Evolutionary conservation across 352 stramenopile genomes (phyloP), one percentile per base, ranked within the genome.

Genomic region (Blastocystis sp.): DNA sequence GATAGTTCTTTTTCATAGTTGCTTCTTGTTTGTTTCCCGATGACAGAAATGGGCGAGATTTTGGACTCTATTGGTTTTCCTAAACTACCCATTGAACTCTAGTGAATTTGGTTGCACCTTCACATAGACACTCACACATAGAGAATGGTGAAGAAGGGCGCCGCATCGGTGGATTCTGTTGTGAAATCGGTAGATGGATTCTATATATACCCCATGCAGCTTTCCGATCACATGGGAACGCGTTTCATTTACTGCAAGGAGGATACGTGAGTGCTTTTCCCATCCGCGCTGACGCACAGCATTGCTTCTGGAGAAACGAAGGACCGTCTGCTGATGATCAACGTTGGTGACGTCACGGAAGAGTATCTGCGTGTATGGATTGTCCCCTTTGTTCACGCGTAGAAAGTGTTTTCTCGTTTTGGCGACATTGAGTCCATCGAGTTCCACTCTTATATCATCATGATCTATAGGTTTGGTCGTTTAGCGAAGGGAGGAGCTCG

Each of bases 351-450:
- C 48, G 28, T 64, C 14, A 81, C 41, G 43, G 71, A 81, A 48
- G 71, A 81, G 28, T 28, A 65, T n/a, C 28, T 81, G 19, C 48
- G 53, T 52, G 71, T 81, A 81, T 14, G 38, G 14, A n/a, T 23
- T 11, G 10, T n/a, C 28, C 1, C 3, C n/a, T 48, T n/a, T 45
- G 41, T 81, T 81, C 14, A 64, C 28, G 43, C 9, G 28, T 81
- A 81, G 71, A 38, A 64, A 19, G 43, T 81, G 43, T 81, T 81
- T 66, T 23, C 48, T 64, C 14, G 40, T 43, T 81, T 65, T 65
- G 71, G 71, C 0, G 71, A 81, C 5, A 81, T 81, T 81, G 71
- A 64, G 59, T 81, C 71, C 0, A 38, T 81, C 28, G 71, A 81
- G 71, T 81, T 52, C 28, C 21, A 7, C 40, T 23, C 52, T 11